phyloP scores from a whole-genome alignment of 768 basidiomycete species.

The Mycena amicta region DNA sequence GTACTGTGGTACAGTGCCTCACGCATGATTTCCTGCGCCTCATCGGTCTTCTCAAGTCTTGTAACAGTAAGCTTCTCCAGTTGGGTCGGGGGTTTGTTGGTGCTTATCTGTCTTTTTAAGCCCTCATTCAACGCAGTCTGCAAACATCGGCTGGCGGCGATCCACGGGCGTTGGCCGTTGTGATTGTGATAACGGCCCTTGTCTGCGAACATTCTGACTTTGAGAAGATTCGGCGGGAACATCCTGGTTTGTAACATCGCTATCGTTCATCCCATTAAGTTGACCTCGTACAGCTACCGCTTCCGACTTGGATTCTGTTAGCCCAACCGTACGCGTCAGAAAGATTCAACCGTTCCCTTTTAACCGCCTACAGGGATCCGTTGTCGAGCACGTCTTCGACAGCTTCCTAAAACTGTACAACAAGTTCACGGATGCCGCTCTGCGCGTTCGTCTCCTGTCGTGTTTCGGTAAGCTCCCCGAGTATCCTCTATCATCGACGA shows the following conservation, averaged over 20 bases:
- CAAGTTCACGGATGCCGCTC: conserved; percentile 56
- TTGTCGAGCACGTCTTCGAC: conserved; percentile 83
- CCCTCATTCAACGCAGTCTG: background rate
- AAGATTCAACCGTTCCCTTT: background rate
- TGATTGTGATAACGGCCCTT: conserved; percentile 83
- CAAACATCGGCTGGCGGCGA: conserved; percentile 48
- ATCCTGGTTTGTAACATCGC: conserved; percentile 49
- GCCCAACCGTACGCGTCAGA: conserved; percentile 50
- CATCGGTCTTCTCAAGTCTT: conserved; percentile 80
- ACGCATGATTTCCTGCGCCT: conserved; percentile 85
- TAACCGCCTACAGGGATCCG: conserved; percentile 52
- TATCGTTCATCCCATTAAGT: too few relatives aligned
- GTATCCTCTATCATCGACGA: background rate
- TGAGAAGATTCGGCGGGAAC: conserved; percentile 68
- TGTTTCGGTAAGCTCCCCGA: conserved; percentile 67
- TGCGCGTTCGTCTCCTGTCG: conserved; percentile 77
- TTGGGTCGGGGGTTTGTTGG: conserved; percentile 21
- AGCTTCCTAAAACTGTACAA: conserved; percentile 73
- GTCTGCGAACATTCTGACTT: conserved; percentile 90
- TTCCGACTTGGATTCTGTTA: conserved; percentile 51
- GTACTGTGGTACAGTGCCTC: conserved; percentile 78
- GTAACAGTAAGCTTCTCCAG: conserved; percentile 59
- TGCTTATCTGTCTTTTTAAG: background rate
- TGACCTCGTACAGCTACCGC: conserved; percentile 47
- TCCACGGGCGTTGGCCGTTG: conserved; percentile 58